These are phyloP conservation scores for Metschnikowia koreensis DNA, from an alignment of 805 yeast genomes.

Conservation along the genomic window DNA sequence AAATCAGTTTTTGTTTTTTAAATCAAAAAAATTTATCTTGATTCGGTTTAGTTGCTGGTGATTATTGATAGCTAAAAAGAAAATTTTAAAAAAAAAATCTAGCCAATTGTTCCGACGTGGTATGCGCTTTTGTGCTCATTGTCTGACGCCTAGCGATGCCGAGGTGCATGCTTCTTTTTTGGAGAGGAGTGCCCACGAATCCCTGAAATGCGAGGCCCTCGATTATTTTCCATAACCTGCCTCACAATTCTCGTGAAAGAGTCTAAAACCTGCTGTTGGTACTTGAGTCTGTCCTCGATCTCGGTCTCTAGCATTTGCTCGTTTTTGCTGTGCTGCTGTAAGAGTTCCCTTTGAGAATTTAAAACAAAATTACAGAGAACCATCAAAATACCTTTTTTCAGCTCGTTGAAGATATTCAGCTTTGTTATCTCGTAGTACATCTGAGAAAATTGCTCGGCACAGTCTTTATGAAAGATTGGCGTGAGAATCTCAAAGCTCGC, in stretches of 20 bases:
- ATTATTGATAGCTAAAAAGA: background rate
- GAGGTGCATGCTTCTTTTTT: background rate
- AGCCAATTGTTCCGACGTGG: background rate
- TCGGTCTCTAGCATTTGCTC: slow-evolving; percentile 14
- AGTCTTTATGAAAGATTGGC: slow-evolving; percentile 13
- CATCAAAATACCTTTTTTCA: slow-evolving; percentile 1
- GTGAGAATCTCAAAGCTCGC: slow-evolving; percentile 12
- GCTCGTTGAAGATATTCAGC: slow-evolving; percentile 2
- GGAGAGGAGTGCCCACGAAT: slow-evolving; percentile 14
- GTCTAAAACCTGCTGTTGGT: slow-evolving; percentile 16
- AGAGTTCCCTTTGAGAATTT: slow-evolving; percentile 10
- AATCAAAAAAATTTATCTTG: background rate
- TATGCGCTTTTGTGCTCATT: slow-evolving; percentile 1
- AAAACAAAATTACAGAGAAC: slow-evolving; percentile 12
- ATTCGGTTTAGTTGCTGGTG: background rate
- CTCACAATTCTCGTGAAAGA: slow-evolving; percentile 10
- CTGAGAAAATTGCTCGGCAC: slow-evolving; percentile 12
- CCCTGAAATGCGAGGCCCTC: slow-evolving; percentile 8
- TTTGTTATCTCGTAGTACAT: slow-evolving; percentile 9
- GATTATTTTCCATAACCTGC: slow-evolving; percentile 10
- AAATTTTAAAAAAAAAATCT: background rate
- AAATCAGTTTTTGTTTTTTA: background rate
- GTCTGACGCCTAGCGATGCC: background rate
- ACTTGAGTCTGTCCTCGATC: slow-evolving; percentile 12
- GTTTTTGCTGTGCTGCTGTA: slow-evolving; percentile 11